phyloP scores from a whole-genome alignment of 2,329 filamentous ascomycete genomes.

The Acephala macrosclerotiorum region DNA sequence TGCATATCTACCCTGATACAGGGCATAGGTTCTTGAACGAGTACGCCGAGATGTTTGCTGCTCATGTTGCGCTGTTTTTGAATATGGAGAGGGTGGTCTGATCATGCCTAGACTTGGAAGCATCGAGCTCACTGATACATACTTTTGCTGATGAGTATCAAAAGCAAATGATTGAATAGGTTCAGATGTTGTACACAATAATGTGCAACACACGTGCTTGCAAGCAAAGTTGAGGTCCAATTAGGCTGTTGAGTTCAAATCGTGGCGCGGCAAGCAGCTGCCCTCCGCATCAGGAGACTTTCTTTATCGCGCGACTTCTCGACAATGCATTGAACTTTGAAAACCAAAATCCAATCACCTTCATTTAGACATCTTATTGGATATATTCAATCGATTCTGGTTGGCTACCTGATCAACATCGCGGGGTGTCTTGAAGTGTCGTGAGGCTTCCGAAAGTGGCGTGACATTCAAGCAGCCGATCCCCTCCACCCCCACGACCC shows the following conservation, averaged over 20 bases:
- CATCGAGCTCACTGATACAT: not conserved
- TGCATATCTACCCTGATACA: slow-evolving; percentile 29
- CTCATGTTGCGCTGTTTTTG: slow-evolving; percentile 27
- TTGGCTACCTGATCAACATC: not conserved
- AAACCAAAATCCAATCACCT: not conserved
- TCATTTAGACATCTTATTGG: not conserved
- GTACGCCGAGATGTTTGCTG: slow-evolving; percentile 28
- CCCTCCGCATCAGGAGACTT: slow-evolving; percentile 2
- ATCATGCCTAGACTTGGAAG: not conserved
- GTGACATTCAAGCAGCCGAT: not conserved
- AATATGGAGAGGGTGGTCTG: slow-evolving; percentile 12
- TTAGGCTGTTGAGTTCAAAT: not conserved
- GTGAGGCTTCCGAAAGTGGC: not conserved
- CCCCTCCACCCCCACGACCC: not conserved
- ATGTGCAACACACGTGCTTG: not conserved
- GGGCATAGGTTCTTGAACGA: slow-evolving; percentile 31
- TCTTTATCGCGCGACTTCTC: not conserved
- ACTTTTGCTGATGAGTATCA: not conserved
- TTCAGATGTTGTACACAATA: not conserved
- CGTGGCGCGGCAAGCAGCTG: not conserved
- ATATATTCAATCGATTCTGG: not conserved
- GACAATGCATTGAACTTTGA: not conserved
- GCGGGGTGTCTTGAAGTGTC: not conserved
- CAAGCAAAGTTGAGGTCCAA: not conserved
- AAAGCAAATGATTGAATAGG: not conserved